Evolutionary conservation across 805 yeast species (phyloP).

Genomic region (Kazachstania africana): DNA sequence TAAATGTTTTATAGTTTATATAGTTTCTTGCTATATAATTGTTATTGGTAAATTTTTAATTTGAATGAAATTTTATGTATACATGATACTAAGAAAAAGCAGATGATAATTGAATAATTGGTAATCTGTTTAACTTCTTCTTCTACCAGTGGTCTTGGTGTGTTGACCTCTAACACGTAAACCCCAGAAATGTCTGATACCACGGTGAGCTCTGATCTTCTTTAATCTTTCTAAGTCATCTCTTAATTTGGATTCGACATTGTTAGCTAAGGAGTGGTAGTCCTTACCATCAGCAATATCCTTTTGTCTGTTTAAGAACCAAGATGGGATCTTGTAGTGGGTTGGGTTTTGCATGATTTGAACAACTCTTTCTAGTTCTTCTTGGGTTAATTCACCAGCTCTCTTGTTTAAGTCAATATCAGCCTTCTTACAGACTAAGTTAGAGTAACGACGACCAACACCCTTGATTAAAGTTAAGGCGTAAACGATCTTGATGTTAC

Average conservation of each 20-base stretch:
- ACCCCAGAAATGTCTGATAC: constrained; percentile 99
- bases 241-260: constrained; percentile 98
- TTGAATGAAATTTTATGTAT: too few relatives aligned
- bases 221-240: constrained; percentile 99
- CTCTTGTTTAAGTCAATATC: constrained; percentile 97
- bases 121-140: constrained; percentile 31
- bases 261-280: constrained; percentile 97
- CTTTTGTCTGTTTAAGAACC: constrained; percentile 99
- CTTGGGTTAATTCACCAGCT: constrained; percentile 99
- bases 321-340: constrained; percentile 97
- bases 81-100: too few relatives aligned
- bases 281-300: constrained; percentile 98
- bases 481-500: constrained; percentile 99
- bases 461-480: constrained; percentile 99
- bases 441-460: constrained; percentile 99
- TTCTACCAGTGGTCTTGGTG: constrained; percentile 99
- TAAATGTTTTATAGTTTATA: too few relatives aligned
- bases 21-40: too few relatives aligned
- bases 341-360: constrained; percentile 99
- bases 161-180: constrained; percentile 99
- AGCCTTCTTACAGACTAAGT: constrained; percentile 99
- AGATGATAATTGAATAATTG: too few relatives aligned
- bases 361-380: constrained; percentile 99
- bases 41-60: too few relatives aligned
- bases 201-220: constrained; percentile 99